phyloP scores from a whole-genome alignment of 164 flowering plant species.

The Sextonia rubra region DNA sequence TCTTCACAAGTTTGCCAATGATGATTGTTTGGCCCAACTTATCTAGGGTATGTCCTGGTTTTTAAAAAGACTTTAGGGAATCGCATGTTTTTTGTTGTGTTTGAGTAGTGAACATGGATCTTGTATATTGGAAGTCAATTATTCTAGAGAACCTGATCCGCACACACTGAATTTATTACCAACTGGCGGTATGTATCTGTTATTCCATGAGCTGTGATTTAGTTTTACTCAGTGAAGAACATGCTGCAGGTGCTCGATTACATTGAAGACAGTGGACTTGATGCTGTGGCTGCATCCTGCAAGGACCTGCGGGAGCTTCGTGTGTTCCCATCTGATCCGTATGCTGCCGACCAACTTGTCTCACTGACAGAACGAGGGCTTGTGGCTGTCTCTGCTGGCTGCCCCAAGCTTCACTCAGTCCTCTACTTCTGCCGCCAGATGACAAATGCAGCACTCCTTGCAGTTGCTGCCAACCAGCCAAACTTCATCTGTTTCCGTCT shows the following conservation, averaged over 20 bases:
- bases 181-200: no score
- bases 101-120: no score
- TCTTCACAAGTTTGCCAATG: not conserved
- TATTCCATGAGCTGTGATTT: not conserved
- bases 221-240: constrained; percentile 4
- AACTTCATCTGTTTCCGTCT: constrained; percentile 77
- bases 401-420: constrained; percentile 76
- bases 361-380: constrained; percentile 75
- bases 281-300: constrained; percentile 57
- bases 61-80: no score
- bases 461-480: constrained; percentile 68
- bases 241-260: constrained; percentile 66
- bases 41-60: no score
- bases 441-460: constrained; percentile 72
- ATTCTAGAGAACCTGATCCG: no score
- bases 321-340: constrained; percentile 84
- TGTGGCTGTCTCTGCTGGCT: constrained; percentile 68
- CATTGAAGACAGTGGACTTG: constrained; percentile 77
- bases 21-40: not conserved
- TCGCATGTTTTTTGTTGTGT: no score
- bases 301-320: constrained; percentile 64
- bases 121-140: no score
- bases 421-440: constrained; percentile 88
- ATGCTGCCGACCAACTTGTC: constrained; percentile 44
- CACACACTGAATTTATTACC: no score